Evolutionary conservation across 2,329 filamentous ascomycete genomes (phyloP).

Genomic region (Elsinoe arachidis): DNA sequence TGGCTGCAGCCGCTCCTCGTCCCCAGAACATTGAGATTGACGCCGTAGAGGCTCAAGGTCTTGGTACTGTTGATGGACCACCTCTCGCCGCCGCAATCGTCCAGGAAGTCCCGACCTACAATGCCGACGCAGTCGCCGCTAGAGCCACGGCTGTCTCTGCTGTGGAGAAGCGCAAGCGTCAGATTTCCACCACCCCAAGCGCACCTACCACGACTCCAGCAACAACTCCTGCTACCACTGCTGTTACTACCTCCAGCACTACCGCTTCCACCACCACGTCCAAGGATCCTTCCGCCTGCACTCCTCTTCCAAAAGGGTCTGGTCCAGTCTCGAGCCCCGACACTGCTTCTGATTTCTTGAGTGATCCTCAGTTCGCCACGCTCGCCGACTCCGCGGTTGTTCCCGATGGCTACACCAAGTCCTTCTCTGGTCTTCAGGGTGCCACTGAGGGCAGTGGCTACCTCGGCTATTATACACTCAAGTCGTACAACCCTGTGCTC

Average conservation of each 20-base stretch:
- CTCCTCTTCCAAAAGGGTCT: slow-evolving; percentile 17
- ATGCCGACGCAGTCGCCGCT: slow-evolving; percentile 11
- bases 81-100: slow-evolving; percentile 12
- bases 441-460: slow-evolving; percentile 20
- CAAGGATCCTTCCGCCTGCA: slow-evolving; percentile 16
- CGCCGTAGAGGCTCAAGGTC: slow-evolving; percentile 16
- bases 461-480: slow-evolving; percentile 24
- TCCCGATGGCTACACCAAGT: slow-evolving; percentile 22
- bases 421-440: slow-evolving; percentile 22
- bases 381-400: slow-evolving; percentile 22
- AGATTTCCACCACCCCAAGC: background rate
- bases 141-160: slow-evolving; percentile 5
- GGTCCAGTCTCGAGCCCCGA: slow-evolving; percentile 25
- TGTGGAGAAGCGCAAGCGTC: slow-evolving; percentile 3
- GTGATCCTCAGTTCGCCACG: slow-evolving; percentile 9
- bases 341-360: slow-evolving; percentile 25
- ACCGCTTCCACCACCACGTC: slow-evolving; percentile 11
- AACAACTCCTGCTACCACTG: slow-evolving; percentile 13
- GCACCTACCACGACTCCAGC: background rate
- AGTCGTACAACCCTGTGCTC: slow-evolving; percentile 23
- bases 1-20: background rate
- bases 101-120: slow-evolving; percentile 10
- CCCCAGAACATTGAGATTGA: slow-evolving; percentile 20
- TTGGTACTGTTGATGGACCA: slow-evolving; percentile 14
- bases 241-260: slow-evolving; percentile 10